Base-by-base conservation (phyloP, 495 filamentous ascomycete species). In the Talaromyces stipitatus region DNA sequence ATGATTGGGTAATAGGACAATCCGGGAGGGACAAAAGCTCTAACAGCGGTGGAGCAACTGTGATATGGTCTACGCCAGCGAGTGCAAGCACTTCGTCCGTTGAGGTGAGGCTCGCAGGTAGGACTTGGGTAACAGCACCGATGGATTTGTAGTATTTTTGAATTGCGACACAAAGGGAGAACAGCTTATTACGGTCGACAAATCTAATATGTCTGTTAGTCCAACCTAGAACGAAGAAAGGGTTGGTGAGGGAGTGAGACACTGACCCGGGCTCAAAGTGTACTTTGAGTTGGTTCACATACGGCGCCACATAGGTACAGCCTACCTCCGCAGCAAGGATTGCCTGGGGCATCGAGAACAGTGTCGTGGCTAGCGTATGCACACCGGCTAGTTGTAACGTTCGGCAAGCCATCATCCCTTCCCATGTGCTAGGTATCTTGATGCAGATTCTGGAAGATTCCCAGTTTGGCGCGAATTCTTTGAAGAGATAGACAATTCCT, bases 381-480 rank as follows among this genome's bases (percentile, higher is more conserved):
- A 84, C 77, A 0, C 79, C 79, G 3, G 68, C 60, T 11, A 63
- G 60, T 59, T 85, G 77, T 12, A 88, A 69, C n/a, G 70, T 71
- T 5, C 71, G 71, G 62, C 84, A 87, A 26, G 83, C 85, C 63
- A 79, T 73, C 18, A 86, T 65, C 3, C 85, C 85, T 63, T 86
- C 82, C 78, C 82, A 85, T 5, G 83, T 87, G 23, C 76, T 70
- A 1, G 82, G 82, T 50, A 87, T 77, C 56, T 86, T 87, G 71
- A 86, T 81, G 47, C 77, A 83, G 41, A 87, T 68, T 56, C 81
- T 73, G 5, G 66, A 64, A n/a, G 61, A 51, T 27, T 80, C 69
- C 59, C 83, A 79, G 4, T 53, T 57, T 0, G 79, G 77, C 14
- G 76, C 69, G 7, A 86, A 61, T 33, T 73, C 64, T 28, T 70